phyloP scores from a whole-genome alignment of 2,329 filamentous ascomycete genomes.

The Nemania diffusa region DNA sequence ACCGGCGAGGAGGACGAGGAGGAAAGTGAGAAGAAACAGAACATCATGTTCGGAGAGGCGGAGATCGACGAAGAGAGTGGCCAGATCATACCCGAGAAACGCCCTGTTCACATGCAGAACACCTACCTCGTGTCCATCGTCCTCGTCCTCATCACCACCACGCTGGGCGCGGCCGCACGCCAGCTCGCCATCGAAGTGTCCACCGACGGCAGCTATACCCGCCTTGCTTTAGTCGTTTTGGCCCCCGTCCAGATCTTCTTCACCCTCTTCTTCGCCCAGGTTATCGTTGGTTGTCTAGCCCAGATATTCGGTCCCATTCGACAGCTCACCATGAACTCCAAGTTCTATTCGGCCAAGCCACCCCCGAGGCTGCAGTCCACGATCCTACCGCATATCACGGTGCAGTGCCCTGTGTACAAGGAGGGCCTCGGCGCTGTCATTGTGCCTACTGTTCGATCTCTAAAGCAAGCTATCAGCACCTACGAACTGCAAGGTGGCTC shows the following conservation, averaged over 20 bases:
- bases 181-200: slow-evolving; percentile 75
- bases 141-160: slow-evolving; percentile 70
- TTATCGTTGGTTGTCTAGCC: slow-evolving; percentile 78
- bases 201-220: slow-evolving; percentile 70
- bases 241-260: slow-evolving; percentile 82
- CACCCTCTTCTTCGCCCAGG: slow-evolving; percentile 82
- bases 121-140: slow-evolving; percentile 74
- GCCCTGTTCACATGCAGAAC: slow-evolving; percentile 76
- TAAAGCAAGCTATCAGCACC: slow-evolving; percentile 80
- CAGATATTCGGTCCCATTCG: slow-evolving; percentile 80
- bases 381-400: slow-evolving; percentile 77
- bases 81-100: slow-evolving; percentile 70
- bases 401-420: slow-evolving; percentile 90
- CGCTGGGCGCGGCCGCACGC: slow-evolving; percentile 76
- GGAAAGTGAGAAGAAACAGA: slow-evolving; percentile 64
- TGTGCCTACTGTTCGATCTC: slow-evolving; percentile 77
- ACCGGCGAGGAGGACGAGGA: slow-evolving; percentile 62
- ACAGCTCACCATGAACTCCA: slow-evolving; percentile 79
- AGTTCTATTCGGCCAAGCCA: slow-evolving; percentile 81
- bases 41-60: slow-evolving; percentile 56
- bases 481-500: slow-evolving; percentile 83
- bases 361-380: slow-evolving; percentile 68
- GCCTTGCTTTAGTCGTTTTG: slow-evolving; percentile 72
- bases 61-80: slow-evolving; percentile 79
- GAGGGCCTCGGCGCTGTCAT: slow-evolving; percentile 82